Evolutionary conservation across 2,329 filamentous ascomycete genomes (phyloP), one percentile per base, ranked within the genome.

Genomic region (Beauveria caledonica): DNA sequence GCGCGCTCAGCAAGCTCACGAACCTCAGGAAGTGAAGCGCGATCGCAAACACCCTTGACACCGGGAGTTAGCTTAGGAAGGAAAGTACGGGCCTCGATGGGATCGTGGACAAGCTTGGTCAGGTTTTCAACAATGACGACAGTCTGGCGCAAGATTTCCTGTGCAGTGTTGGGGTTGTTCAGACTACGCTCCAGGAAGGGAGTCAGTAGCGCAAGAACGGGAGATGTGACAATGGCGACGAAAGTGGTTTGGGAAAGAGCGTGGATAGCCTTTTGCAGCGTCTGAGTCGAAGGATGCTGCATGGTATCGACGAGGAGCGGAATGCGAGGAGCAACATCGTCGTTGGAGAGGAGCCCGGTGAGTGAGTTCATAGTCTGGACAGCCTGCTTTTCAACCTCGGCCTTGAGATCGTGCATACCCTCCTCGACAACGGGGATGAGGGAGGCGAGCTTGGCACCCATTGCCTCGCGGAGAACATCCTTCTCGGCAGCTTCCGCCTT

Each of bases 221-320:
- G 94, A 9, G 93, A 97, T 13, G 92, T 97, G 67, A 99, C 94
- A 65, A 96, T 83, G 60, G 94, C 92, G 58, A 99, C 94, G 67
- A 99, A 99, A n/a, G 94, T 99, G 11, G 94, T 99, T 78, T 96
- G 91, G 4, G 92, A 97, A 50, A 99, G 81, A 50, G 92, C 94
- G 71, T 97, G 94, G 65, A 99, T 97, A 36, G 94, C 92, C 79
- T 97, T 97, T 72, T 96, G 90, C 60, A 95, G 82, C 29, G 88
- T 91, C 74, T 95, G 86, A 15, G 89, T 81, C 11, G 91, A 96
- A 6, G 94, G 94, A 68, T 97, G 87, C 73, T 97, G 90, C 87
- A 99, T 97, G 53, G 91, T 90, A 72, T 95, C 91, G 74, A 99
- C 87, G 53, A 99, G 83, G 3, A 97, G 85, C 7, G 93, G 92